Percentiles rank a stretch among this genome's conserved stretches.
Evolutionary conservation across 2,329 filamentous ascomycete species (phyloP).

Genomic region (Diaporthe sp.): DNA sequence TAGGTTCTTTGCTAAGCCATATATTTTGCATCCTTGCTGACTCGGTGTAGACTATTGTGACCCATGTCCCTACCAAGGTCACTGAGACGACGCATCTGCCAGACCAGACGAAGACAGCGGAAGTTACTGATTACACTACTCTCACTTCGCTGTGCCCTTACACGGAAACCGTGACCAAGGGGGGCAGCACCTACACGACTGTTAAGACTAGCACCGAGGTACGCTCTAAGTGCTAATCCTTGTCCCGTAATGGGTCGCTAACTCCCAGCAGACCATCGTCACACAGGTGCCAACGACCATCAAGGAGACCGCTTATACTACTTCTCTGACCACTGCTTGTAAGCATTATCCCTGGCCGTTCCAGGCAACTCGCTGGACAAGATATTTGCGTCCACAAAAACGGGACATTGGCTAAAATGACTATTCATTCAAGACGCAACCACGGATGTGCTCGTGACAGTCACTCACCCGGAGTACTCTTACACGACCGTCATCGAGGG

Average conservation of each 20-base stretch:
- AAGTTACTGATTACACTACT: constrained; percentile 26
- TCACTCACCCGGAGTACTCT: constrained; percentile 54
- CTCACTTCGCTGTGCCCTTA: constrained; percentile 31
- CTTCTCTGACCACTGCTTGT: constrained; percentile 48
- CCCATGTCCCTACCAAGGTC: constrained; percentile 27
- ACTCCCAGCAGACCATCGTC: constrained; percentile 37
- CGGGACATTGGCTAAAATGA: background rate
- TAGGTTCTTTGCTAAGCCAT: constrained; percentile 40
- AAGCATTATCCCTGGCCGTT: background rate
- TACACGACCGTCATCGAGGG: constrained; percentile 59
- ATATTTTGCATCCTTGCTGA: constrained; percentile 48
- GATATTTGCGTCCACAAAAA: background rate
- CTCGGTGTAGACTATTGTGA: constrained; percentile 45
- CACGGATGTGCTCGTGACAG: constrained; percentile 53
- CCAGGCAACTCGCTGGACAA: background rate
- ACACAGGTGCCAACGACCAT: constrained; percentile 39
- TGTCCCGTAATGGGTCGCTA: background rate
- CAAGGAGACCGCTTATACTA: constrained; percentile 49
- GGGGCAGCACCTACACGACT: constrained; percentile 37
- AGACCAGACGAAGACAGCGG: constrained; percentile 30
- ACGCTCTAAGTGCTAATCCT: background rate
- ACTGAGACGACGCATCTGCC: constrained; percentile 26
- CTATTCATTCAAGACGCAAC: constrained; percentile 44
- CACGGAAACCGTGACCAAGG: constrained; percentile 35
- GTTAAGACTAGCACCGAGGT: constrained; percentile 37